Base-by-base conservation (phyloP, 169 alveolate genomes). In the Miamiensis avidus region DNA sequence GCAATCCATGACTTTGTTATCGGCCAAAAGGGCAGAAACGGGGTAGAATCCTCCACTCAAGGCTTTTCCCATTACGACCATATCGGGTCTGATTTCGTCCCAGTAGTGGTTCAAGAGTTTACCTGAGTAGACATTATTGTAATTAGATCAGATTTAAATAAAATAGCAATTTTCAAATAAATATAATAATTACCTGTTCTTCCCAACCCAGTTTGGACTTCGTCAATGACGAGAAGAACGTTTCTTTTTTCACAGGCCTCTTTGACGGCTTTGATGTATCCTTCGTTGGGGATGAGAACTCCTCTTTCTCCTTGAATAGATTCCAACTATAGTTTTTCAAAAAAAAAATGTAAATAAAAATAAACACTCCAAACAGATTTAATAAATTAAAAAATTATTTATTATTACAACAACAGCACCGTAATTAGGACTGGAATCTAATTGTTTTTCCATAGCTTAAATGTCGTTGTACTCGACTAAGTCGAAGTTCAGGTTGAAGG, bases 251-350 rank as follows among this genome's bases (percentile, higher is more conserved):
- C 92, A 85, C 98, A 96, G 25, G 97, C 94, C 31, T 93, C 92
- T 49, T 90, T 90, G 0, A 96, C 98, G n/a, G 92, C 84, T 81
- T 84, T 86, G 65, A 97, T 76, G 81, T 96, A 98, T 29, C 84
- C 84, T 79, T 91, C 93, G n/a, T 89, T 86, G 1, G 99, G 99
- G n/a, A 97, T 93, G 31, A 94, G 92, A 28, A 98, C 98, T 28
- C 99, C 99, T 20, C 97, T 98, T 89, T 98, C 99, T 29, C 99
- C 99, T 91, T 98, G 96, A 73, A 98, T 96, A 0, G 99, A 98
- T 91, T 98, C 99, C 34, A 49, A 20, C 69, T 49, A 20, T 11
- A 11, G 20, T 11, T 11, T 49, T 49, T 49, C 26, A 49, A 49
- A 11, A 49, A 49, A 49, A 49, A 11, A 11, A 49, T 4, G 20